Evolutionary conservation across 2,329 filamentous ascomycete genomes (phyloP), one percentile per base, ranked within the genome.

Genomic region (Exophiala mesophila): DNA sequence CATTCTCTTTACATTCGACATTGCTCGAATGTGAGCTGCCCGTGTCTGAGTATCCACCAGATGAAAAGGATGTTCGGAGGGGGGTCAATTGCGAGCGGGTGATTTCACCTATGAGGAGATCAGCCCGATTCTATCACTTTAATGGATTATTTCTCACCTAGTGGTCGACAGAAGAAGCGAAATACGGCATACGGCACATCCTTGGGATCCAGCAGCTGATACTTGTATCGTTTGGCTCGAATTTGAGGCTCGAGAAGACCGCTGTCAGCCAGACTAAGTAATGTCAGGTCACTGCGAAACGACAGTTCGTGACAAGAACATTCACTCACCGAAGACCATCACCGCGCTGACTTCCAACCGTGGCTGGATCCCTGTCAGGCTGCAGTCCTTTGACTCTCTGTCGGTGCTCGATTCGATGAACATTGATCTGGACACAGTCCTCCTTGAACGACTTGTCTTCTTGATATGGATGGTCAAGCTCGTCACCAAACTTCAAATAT

Each of bases 121-220:
- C 12, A 26, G 9, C 28, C n/a, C 15, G 37, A 36, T 17, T 35
- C 33, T 2, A 39, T 28, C 36, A 34, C 20, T 24, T 44, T 34
- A n/a, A 47, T 33, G 33, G 36, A 47, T 26, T 44, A 42, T 16
- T 20, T 33, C 41, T 45, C n/a, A 46, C 46, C 47, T 36, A 39
- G 26, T 28, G 39, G 39, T n/a, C 51, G 47, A 34, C 37, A 55
- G 17, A 45, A 48, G 40, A 55, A 55, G 10, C 62, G 57, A 47
- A 75, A 72, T 1, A 57, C 67, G 3, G 61, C 70, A 45, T 69
- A 73, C 2, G 72, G 72, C 50, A 63, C 54, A 49, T 74, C 68
- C 5, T 67, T 39, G 1, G 70, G 63, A 54, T 76, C 71, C 15
- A 73, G 56, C 13, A 76, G 62, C 2, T 69, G 66, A 39, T 72